Evolutionary conservation across 768 basidiomycete genomes (phyloP), one percentile per base, ranked within the genome.

Genomic region (Cystobasidium onofrii): DNA sequence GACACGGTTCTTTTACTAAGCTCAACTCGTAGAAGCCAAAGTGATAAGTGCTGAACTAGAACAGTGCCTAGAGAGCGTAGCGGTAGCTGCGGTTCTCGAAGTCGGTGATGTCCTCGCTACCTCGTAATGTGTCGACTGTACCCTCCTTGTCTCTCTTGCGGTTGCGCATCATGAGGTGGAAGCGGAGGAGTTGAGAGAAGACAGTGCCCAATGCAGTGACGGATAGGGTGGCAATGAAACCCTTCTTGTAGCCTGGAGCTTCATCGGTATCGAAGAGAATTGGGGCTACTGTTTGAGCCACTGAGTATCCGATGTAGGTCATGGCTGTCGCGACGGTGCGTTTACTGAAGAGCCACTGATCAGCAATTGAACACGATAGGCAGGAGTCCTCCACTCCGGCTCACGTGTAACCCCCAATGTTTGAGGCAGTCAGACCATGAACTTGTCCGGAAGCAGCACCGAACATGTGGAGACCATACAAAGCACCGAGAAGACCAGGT

Each of bases 391-490:
- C n/a, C n/a, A n/a, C n/a, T n/a, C n/a, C n/a, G n/a, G 20, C 46
- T 50, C n/a, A 50, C 60, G 60, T 61, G 25, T 61, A 61, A 3
- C 60, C 60, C 4, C 60, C 60, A 25, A 61, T 23, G n/a, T 61
- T 61, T 9, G 31, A 33, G 25, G 60, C 31, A 23, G 31, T 61
- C 17, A 61, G n/a, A 39, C 60, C 60, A 23, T 61, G 60, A n/a
- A 39, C 36, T 23, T 61, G 60, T 12, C 60, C 60, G 27, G 60
- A 33, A 61, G 60, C 60, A 23, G 60, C 60, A 15, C 60, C 60
- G n/a, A 61, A 61, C 31, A 61, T 33, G 36, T 61, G 60, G 4
- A 61, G 60, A 61, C 60, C 60, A 39, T 61, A 61, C 13, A 61
- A 23, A 15, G 60, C 60, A 17, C 60, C 60, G 60, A 61, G 60